phyloP scores from a whole-genome alignment of 768 basidiomycete species.

The Saitozyma podzolica region DNA sequence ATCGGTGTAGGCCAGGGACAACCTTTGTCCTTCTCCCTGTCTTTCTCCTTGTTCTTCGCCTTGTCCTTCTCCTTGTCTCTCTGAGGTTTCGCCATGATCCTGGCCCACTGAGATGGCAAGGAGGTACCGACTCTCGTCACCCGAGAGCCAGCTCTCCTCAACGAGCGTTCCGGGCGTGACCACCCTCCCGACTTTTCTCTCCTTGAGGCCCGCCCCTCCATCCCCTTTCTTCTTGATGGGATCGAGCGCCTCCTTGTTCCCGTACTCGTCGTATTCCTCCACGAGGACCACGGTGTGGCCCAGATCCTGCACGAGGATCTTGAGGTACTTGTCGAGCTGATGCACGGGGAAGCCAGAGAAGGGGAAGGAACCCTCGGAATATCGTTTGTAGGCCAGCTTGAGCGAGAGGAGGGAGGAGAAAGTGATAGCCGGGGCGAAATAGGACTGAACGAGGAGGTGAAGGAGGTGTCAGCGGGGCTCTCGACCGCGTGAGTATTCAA shows the following conservation, averaged over 20 bases:
- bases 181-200: slow-evolving; percentile 75
- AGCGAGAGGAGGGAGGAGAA: slow-evolving; percentile 76
- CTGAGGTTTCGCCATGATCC: background rate
- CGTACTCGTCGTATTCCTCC: slow-evolving; percentile 70
- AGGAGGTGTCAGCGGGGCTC: background rate
- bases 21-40: slow-evolving; percentile 31
- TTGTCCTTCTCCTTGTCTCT: background rate
- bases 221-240: slow-evolving; percentile 18
- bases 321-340: slow-evolving; percentile 83
- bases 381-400: slow-evolving; percentile 59
- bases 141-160: slow-evolving; percentile 83
- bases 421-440: slow-evolving; percentile 84
- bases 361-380: slow-evolving; percentile 53
- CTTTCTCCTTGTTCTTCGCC: slow-evolving; percentile 6
- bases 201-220: slow-evolving; percentile 52
- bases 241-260: slow-evolving; percentile 20
- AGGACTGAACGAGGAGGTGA: slow-evolving; percentile 62
- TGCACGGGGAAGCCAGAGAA: slow-evolving; percentile 91
- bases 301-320: slow-evolving; percentile 76
- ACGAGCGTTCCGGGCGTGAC: slow-evolving; percentile 93
- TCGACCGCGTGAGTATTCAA: background rate
- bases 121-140: slow-evolving; percentile 85
- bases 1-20: slow-evolving; percentile 88
- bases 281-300: slow-evolving; percentile 87
- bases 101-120: slow-evolving; percentile 60